Evolutionary conservation across 2,329 filamentous ascomycete species (phyloP), one percentile per base, ranked within the genome.

Genomic region (Fusarium brachygibbosum): DNA sequence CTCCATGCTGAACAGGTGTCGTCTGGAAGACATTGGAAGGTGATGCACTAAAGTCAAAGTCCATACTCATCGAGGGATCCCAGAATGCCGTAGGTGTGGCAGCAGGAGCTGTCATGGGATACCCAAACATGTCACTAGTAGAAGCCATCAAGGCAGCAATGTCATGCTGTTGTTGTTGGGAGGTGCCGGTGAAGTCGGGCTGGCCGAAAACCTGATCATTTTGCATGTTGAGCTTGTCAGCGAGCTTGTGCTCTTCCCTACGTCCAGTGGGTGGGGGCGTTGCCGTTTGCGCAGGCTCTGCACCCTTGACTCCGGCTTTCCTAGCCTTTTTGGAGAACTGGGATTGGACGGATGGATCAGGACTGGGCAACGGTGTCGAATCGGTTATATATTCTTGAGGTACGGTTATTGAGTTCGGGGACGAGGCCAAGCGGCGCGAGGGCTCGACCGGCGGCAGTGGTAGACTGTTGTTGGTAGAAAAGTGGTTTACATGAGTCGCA

Each of bases 401-500:
- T 34, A 76, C 58, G 32, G 71, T 78, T 58, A 81, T 78, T 48
- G 83, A 79, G 34, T 79, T 83, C 34, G 88, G 85, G 52, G 89
- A 90, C 17, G 88, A 90, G 16, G 83, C 82, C 42, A 91, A 77
- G 71, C 85, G 84, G 74, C 83, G 83, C 66, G 87, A 85, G 34
- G 86, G 85, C 71, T 89, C 86, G 74, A 90, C 87, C 32, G 88
- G 85, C 62, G 88, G 86, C 58, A 90, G 78, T 57, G 84, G 81
- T 55, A 87, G 78, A 73, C 81, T 85, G 17, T 82, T 80, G 71
- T 84, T 83, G 42, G 85, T 81, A 42, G 86, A 86, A 72, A 87
- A 85, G 75, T 90, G 86, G 71, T 88, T 88, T 72, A 84, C 86
- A 87, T 91, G 88, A 75, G 88, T 84, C 75, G 85, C 82, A 70